A percentile compares a stretch with the other conserved stretches of the same genome.
These are phyloP conservation scores for Rubroboletus pulcherrimus DNA, from an alignment of 768 basidiomycete species.

Conservation along the genomic window DNA sequence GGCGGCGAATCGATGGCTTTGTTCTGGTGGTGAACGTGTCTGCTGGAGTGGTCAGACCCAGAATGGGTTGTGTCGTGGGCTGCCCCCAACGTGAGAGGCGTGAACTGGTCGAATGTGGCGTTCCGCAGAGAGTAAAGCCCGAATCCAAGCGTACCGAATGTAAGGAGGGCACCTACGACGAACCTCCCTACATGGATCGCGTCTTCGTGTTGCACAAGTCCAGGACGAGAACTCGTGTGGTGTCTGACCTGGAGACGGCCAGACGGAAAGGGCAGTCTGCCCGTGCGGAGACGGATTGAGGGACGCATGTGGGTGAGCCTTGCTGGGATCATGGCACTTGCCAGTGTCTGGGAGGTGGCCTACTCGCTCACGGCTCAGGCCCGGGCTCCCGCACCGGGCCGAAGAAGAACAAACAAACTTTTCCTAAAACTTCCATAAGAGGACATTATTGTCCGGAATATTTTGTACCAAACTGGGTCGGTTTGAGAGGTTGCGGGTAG, in stretches of 20 bases:
- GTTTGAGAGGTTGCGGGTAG: background rate
- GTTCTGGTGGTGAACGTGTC: slow-evolving; percentile 6
- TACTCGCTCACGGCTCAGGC: background rate
- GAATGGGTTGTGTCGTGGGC: background rate
- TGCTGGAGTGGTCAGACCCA: background rate
- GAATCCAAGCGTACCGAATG: slow-evolving; percentile 18
- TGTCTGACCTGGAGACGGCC: slow-evolving; percentile 1
- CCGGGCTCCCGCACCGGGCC: background rate
- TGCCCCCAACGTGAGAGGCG: slow-evolving; percentile 2
- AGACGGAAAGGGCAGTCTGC: background rate
- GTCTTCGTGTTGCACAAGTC: slow-evolving; percentile 2
- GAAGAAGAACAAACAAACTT: background rate
- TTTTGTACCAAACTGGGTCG: slow-evolving; percentile 2
- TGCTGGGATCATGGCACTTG: background rate
- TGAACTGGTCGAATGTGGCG: background rate
- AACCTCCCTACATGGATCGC: slow-evolving; percentile 8
- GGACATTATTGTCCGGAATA: background rate
- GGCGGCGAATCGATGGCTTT: background rate
- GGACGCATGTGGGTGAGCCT: background rate
- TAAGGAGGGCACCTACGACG: slow-evolving; percentile 16
- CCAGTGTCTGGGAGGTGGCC: background rate
- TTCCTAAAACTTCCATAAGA: slow-evolving; percentile 4
- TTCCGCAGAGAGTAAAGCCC: slow-evolving; percentile 17
- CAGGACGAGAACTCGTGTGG: background rate
- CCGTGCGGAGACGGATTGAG: background rate